Evolutionary conservation across 2,329 filamentous ascomycete species (phyloP), one percentile per base, ranked within the genome.

Genomic region (Diaporthe sp.): DNA sequence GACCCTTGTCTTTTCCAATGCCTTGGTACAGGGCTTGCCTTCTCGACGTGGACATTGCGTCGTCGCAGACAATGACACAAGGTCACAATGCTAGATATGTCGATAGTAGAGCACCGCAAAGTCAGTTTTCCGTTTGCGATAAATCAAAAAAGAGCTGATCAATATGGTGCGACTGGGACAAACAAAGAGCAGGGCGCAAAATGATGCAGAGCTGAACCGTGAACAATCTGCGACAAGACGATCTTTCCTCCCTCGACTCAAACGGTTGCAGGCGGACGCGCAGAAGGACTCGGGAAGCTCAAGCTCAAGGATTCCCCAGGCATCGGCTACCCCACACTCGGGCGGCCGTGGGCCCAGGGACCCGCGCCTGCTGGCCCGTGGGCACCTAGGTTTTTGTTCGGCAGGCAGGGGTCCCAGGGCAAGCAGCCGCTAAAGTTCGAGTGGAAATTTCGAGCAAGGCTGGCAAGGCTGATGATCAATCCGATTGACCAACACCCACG

Each of bases 401-500:
- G 71, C 71, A 73, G 71, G 71, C 71, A 47, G 58, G 71, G 58
- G 58, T 47, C 34, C n/a, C 31, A 55, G 44, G 47, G 37, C 58
- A 57, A 55, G 25, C 31, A 63, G 58, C 47, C 71, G 71, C 71
- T 73, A 53, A 44, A 28, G 8, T 20, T 51, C 25, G 22, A 37
- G 58, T 73, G 71, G 71, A 73, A 73, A 73, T 73, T 65, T 73
- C 60, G 71, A 65, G 71, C 71, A 42, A 73, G 71, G 71, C 71
- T 73, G 71, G 65, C 71, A 63, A 73, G 71, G 71, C 71, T 73
- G 71, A 72, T 72, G 57, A 73, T 65, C 61, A 61, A 55, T 55
- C 28, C 25, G 25, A 39, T n/a, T 28, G 3, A 44, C 34, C 25
- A 58, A 25, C 34, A 20, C 76, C 67, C 51, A 8, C 37, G 13